Percentiles rank a stretch among this genome's conserved stretches.
Evolutionary conservation across 2,329 filamentous ascomycete genomes (phyloP).

Genomic region (Fusarium sp.): DNA sequence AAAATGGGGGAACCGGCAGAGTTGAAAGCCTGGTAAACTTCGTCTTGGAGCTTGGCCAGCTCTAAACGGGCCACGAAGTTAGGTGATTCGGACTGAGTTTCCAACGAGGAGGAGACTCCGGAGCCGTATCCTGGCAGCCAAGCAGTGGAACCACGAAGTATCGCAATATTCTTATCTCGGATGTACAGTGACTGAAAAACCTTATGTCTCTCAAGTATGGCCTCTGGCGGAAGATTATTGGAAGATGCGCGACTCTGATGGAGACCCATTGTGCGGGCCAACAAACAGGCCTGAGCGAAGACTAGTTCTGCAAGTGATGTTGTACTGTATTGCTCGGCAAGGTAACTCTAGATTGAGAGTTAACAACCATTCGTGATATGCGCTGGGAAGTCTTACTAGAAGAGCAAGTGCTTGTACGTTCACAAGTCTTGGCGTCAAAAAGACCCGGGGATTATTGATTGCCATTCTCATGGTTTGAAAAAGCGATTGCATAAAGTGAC

Average conservation of each 20-base stretch:
- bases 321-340: slow-evolving; percentile 45
- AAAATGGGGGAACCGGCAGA: slow-evolving; percentile 23
- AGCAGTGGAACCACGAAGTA: slow-evolving; percentile 38
- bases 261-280: slow-evolving; percentile 46
- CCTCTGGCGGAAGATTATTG: slow-evolving; percentile 13
- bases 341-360: slow-evolving; percentile 34
- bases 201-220: slow-evolving; percentile 37
- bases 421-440: slow-evolving; percentile 42
- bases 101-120: not conserved
- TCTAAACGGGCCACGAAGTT: slow-evolving; percentile 35
- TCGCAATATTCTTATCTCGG: slow-evolving; percentile 40
- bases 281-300: slow-evolving; percentile 44
- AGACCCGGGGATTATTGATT: slow-evolving; percentile 44
- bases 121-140: slow-evolving; percentile 41
- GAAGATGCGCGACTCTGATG: slow-evolving; percentile 36
- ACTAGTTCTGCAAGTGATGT: slow-evolving; percentile 40
- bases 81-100: slow-evolving; percentile 5
- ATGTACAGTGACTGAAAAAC: slow-evolving; percentile 44
- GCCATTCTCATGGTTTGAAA: slow-evolving; percentile 44
- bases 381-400: slow-evolving; percentile 21
- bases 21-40: slow-evolving; percentile 37
- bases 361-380: not conserved
- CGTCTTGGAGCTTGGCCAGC: slow-evolving; percentile 42
- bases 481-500: slow-evolving; percentile 43
- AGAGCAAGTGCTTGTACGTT: slow-evolving; percentile 46